phyloP scores from a whole-genome alignment of 1,284 basidiomycete species.

The Cryptococcus sp. region DNA sequence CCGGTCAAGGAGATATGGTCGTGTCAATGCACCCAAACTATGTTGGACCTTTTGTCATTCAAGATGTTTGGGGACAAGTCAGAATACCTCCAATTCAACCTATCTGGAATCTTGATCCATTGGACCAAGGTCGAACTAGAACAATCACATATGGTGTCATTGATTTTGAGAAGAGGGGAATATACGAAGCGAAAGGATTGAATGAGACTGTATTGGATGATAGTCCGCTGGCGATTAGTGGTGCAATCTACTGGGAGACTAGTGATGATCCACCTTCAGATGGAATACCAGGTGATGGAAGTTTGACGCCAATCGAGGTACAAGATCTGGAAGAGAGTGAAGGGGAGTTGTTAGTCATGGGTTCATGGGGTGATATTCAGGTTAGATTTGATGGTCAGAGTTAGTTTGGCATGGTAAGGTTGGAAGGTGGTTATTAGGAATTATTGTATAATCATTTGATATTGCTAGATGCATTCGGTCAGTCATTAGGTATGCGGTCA shows the following conservation, averaged over 20 bases:
- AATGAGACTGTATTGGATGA: conserved; percentile 15
- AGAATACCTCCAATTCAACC: conserved; percentile 19
- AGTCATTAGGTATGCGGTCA: no score
- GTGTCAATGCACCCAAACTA: conserved; percentile 40
- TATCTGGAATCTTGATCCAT: conserved; percentile 18
- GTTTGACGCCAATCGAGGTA: conserved; percentile 6
- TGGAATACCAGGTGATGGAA: neutral
- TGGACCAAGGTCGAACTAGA: conserved; percentile 14
- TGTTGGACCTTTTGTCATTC: conserved; percentile 39
- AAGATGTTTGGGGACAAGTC: conserved; percentile 34
- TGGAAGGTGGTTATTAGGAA: no score
- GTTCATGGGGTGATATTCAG: conserved; percentile 35
- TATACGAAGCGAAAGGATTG: conserved; percentile 20
- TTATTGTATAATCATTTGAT: no score
- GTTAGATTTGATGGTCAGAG: conserved; percentile 31
- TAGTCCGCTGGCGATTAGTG: conserved; percentile 22
- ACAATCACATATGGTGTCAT: conserved; percentile 21
- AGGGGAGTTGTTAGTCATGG: conserved; percentile 24
- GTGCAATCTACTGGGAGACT: conserved; percentile 26
- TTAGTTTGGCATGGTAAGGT: no score
- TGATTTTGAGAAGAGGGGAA: conserved; percentile 13
- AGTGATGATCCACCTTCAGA: neutral
- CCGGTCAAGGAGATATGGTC: conserved; percentile 33
- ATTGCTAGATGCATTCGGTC: no score
- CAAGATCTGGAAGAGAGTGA: conserved; percentile 11